Conservation (phyloP, 441 rosid genomes). For the Populus tomentosa region DNA sequence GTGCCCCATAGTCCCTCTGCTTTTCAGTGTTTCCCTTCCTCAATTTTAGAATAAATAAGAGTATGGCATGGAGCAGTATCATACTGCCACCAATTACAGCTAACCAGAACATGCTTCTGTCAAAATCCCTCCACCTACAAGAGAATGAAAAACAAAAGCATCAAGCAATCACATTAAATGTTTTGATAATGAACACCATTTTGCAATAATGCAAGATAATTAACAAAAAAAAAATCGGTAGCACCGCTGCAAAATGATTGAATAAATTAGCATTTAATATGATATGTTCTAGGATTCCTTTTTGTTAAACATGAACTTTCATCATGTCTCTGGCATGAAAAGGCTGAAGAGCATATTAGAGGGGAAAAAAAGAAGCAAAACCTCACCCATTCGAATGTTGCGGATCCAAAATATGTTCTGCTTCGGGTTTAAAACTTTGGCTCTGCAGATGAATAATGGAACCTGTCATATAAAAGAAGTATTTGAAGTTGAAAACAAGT, state of each 20-base stretch:
- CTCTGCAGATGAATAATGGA: constrained; percentile 43
- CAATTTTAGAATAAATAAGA: constrained; percentile 48
- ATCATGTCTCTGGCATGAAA: neutral
- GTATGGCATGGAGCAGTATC: constrained; percentile 48
- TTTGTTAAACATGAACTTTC: neutral
- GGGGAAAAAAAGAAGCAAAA: constrained; percentile 8
- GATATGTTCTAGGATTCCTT: neutral
- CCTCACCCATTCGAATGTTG: constrained; percentile 59
- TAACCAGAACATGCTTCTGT: constrained; percentile 88
- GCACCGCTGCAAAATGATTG: neutral
- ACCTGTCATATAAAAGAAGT: neutral
- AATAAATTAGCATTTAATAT: neutral
- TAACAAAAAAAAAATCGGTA: neutral
- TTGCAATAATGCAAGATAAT: neutral
- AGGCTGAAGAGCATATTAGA: neutral
- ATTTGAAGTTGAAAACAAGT: constrained; percentile 1
- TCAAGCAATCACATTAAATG: neutral
- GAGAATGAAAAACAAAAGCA: neutral
- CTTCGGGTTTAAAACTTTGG: constrained; percentile 59
- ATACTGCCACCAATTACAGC: constrained; percentile 62
- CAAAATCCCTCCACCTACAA: constrained; percentile 80
- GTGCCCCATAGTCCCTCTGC: constrained; percentile 51
- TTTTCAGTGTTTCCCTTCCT: constrained; percentile 43
- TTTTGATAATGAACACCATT: neutral
- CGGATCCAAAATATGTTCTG: constrained; percentile 50